phyloP scores from a whole-genome alignment of 371 early-diverging fungal genomes.

The Haplosporangium sp. region DNA sequence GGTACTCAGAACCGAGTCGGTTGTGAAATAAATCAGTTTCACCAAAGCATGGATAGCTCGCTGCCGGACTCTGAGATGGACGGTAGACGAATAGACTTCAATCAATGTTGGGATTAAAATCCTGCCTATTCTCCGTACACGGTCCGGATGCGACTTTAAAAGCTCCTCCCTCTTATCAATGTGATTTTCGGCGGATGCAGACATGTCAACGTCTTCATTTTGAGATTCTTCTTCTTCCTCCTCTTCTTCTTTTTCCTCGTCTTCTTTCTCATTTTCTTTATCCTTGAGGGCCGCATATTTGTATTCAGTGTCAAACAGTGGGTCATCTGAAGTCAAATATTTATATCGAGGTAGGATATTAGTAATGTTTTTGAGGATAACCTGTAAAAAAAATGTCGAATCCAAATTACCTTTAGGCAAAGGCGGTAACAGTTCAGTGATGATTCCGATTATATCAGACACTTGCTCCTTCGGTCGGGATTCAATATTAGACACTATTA shows the following conservation, averaged over 20 bases:
- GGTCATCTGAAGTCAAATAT: slow-evolving; percentile 12
- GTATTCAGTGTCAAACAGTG: slow-evolving; percentile 49
- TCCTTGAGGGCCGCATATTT: slow-evolving; percentile 13
- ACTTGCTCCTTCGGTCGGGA: slow-evolving; percentile 62
- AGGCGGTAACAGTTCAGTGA: slow-evolving; percentile 71
- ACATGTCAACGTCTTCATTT: slow-evolving; percentile 32
- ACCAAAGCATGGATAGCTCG: slow-evolving; percentile 66
- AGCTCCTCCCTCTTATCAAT: slow-evolving; percentile 59
- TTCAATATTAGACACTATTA: slow-evolving; percentile 56
- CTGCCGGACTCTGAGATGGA: slow-evolving; percentile 68
- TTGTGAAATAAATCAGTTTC: slow-evolving; percentile 64
- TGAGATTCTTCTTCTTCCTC: slow-evolving; percentile 16
- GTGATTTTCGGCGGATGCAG: not conserved
- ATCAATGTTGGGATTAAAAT: slow-evolving; percentile 68
- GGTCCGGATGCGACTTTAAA: slow-evolving; percentile 57
- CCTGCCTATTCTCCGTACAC: slow-evolving; percentile 58
- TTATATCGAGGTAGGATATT: not conserved
- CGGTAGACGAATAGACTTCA: slow-evolving; percentile 69
- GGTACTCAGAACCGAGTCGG: slow-evolving; percentile 47
- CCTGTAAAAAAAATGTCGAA: not conserved
- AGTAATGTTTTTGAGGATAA: not conserved
- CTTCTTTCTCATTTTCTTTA: slow-evolving; percentile 11
- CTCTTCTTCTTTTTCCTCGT: no score
- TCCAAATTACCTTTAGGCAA: slow-evolving; percentile 66
- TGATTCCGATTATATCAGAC: slow-evolving; percentile 61